phyloP scores from a whole-genome alignment of 2,329 filamentous ascomycete species.

The Didymella pinodella region DNA sequence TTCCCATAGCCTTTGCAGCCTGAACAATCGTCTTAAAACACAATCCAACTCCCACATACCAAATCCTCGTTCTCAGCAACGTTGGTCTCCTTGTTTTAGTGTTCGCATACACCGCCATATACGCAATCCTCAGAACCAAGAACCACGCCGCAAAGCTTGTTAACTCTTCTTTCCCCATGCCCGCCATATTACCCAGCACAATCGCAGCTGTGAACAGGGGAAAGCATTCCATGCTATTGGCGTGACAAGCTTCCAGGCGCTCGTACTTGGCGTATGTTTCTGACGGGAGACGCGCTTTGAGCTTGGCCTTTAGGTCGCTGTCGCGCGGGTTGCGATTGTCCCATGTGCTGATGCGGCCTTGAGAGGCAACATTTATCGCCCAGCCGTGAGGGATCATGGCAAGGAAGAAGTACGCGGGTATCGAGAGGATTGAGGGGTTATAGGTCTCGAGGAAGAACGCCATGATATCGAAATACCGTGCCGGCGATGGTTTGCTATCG shows the following conservation, averaged over 20 bases:
- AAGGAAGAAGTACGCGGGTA: conserved; percentile 56
- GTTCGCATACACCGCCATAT: conserved; percentile 51
- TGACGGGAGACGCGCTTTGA: conserved; percentile 50
- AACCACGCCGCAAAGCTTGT: conserved; percentile 49
- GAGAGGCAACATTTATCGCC: conserved; percentile 49
- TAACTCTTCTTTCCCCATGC: conserved; percentile 44
- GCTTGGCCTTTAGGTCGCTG: conserved; percentile 40
- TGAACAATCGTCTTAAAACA: conserved; percentile 36
- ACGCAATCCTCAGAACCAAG: conserved; percentile 48
- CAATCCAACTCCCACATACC: conserved; percentile 28
- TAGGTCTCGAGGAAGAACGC: conserved; percentile 30
- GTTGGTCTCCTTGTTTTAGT: conserved; percentile 35
- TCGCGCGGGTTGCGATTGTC: conserved; percentile 57
- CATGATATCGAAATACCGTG: not conserved
- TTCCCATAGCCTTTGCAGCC: conserved; percentile 35
- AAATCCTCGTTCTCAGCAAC: conserved; percentile 30
- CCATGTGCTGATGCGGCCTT: conserved; percentile 48
- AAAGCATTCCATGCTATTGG: conserved; percentile 58
- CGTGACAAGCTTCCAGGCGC: conserved; percentile 56
- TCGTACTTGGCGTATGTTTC: conserved; percentile 54
- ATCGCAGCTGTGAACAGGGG: conserved; percentile 56
- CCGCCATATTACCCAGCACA: conserved; percentile 54
- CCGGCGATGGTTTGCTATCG: not conserved
- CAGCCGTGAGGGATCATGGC: conserved; percentile 53
- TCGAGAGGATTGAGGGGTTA: conserved; percentile 54